Conservation (phyloP, 176 grass and related monocot species). For the Tillandsia leiboldiana region DNA sequence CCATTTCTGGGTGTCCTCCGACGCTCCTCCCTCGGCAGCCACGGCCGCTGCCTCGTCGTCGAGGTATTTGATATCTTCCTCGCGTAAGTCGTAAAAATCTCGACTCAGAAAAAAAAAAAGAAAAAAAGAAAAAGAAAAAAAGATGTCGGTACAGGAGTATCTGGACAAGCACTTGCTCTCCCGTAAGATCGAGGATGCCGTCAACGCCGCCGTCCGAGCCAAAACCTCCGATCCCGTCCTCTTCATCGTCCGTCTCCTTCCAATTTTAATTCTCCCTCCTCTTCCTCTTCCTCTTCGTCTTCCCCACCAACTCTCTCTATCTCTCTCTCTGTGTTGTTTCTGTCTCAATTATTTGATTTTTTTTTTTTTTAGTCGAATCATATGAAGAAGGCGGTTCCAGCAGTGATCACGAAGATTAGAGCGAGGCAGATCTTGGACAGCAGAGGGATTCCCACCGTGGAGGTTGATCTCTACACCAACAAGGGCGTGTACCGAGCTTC, state of each 20-base stretch:
- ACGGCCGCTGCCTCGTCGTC: too few species aligned
- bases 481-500: conserved; percentile 87
- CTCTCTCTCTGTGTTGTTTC: neutral
- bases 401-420: conserved; percentile 79
- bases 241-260: conserved; percentile 40
- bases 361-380: conserved; percentile 41
- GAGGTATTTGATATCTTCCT: too few species aligned
- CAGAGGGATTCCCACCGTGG: conserved; percentile 59
- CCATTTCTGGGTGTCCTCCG: too few species aligned
- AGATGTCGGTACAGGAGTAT: conserved; percentile 96
- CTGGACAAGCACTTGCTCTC: conserved; percentile 78
- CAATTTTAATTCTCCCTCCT: neutral
- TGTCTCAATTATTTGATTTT: neutral
- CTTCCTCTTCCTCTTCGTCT: neutral
- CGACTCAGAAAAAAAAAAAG: too few species aligned
- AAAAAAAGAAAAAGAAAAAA: too few species aligned
- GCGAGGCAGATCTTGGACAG: conserved; percentile 91
- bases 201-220: conserved; percentile 93
- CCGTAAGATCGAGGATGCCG: conserved; percentile 94
- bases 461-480: conserved; percentile 93
- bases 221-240: conserved; percentile 67
- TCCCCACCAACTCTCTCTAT: neutral
- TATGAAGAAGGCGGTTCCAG: conserved; percentile 63
- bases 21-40: too few species aligned
- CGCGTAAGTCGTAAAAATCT: too few species aligned